phyloP scores from a whole-genome alignment of 2,329 filamentous ascomycete genomes.

The Daldinia sp. region DNA sequence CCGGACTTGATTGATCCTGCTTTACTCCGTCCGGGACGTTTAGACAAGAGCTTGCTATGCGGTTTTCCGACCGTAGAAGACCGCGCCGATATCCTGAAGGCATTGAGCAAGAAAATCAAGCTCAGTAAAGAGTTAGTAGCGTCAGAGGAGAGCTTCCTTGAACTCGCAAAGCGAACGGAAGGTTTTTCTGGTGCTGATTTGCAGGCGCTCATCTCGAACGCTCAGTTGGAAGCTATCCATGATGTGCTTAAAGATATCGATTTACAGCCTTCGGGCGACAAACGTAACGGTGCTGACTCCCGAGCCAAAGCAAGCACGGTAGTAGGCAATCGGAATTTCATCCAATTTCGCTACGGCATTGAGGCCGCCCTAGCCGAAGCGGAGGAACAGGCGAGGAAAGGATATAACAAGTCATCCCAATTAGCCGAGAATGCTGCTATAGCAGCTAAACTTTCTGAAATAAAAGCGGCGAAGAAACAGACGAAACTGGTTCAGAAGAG shows the following conservation, averaged over 20 bases:
- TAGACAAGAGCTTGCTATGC: conserved; percentile 94
- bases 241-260: conserved; percentile 80
- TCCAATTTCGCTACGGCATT: conserved; percentile 86
- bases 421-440: conserved; percentile 84
- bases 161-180: conserved; percentile 83
- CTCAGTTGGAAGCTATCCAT: conserved; percentile 96
- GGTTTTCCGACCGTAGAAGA: conserved; percentile 86
- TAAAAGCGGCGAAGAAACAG: conserved; percentile 77
- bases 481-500: conserved; percentile 64
- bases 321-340: conserved; percentile 67
- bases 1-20: conserved; percentile 97
- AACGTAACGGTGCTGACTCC: conserved; percentile 54
- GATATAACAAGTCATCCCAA: conserved; percentile 64
- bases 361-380: conserved; percentile 62
- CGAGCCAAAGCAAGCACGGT: conserved; percentile 50
- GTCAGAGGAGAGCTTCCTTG: conserved; percentile 68
- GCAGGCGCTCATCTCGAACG: conserved; percentile 94
- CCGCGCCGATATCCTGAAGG: conserved; percentile 86
- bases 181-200: conserved; percentile 95
- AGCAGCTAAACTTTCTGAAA: conserved; percentile 81
- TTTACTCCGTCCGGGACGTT: conserved; percentile 86
- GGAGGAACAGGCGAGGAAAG: conserved; percentile 55
- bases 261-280: conserved; percentile 46
- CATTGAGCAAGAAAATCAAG: conserved; percentile 84
- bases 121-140: conserved; percentile 75